A percentile compares a stretch with the other conserved stretches of the same genome.
Evolutionary conservation across 495 filamentous ascomycete species (phyloP).

Genomic region (Hypoxylon fragiforme): DNA sequence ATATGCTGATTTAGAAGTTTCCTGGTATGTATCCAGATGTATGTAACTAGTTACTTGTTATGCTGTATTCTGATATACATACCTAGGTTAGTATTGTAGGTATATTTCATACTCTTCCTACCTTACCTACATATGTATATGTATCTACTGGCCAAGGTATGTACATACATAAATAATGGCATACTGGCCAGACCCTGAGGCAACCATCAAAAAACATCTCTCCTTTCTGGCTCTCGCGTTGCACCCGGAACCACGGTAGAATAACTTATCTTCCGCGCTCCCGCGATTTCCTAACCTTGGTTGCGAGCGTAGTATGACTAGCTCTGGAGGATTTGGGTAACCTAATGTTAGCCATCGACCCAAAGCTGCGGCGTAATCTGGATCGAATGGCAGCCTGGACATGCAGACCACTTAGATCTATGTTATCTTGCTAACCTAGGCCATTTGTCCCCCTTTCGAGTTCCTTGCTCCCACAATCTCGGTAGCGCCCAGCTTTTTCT

Average conservation of each 20-base stretch:
- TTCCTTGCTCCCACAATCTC: slow-evolving; percentile 11
- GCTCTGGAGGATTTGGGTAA: slow-evolving; percentile 18
- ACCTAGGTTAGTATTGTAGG: too few species aligned
- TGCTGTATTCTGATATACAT: too few species aligned
- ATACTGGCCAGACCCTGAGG: too few species aligned
- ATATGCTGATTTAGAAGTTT: not conserved
- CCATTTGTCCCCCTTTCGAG: slow-evolving; percentile 6
- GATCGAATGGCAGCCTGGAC: slow-evolving; percentile 36
- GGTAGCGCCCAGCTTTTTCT: slow-evolving; percentile 24
- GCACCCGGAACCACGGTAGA: slow-evolving; percentile 32
- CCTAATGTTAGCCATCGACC: slow-evolving; percentile 38
- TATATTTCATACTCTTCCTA: too few species aligned
- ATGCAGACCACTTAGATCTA: slow-evolving; percentile 32
- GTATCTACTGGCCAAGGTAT: too few species aligned
- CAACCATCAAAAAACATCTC: not conserved
- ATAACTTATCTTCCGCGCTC: slow-evolving; percentile 29
- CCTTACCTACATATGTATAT: too few species aligned
- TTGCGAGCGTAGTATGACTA: slow-evolving; percentile 26
- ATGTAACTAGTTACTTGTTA: too few species aligned
- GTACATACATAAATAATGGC: too few species aligned
- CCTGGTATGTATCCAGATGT: too few species aligned
- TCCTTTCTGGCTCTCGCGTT: slow-evolving; percentile 8
- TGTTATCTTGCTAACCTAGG: slow-evolving; percentile 6
- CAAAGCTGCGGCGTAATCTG: slow-evolving; percentile 40
- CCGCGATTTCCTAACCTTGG: slow-evolving; percentile 24